Evolutionary conservation across 345 rosid species (phyloP).

Genomic region (Brassica nigra): DNA sequence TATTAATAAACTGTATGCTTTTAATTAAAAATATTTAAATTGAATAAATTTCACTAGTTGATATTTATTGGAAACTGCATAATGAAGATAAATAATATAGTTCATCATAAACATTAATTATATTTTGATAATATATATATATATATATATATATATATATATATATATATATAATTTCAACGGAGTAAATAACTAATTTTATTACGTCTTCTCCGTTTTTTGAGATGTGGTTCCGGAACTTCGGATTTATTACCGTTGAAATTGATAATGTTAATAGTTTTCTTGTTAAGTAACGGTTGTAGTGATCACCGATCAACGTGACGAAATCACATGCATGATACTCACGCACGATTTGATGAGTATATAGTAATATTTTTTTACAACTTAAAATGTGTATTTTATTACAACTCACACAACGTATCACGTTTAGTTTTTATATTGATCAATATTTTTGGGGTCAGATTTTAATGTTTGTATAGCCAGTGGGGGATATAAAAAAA

Average conservation of each 20-base stretch:
- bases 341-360: neutral
- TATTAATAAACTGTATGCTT: too few species aligned
- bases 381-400: neutral
- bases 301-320: constrained; percentile 27
- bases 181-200: neutral
- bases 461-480: neutral
- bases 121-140: too few species aligned
- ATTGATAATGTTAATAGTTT: neutral
- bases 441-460: neutral
- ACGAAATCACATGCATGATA: constrained; percentile 34
- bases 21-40: too few species aligned
- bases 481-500: too few species aligned
- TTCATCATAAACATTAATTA: too few species aligned
- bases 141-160: too few species aligned
- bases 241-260: constrained; percentile 11
- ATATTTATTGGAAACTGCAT: too few species aligned
- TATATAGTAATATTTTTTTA: neutral
- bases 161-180: too few species aligned
- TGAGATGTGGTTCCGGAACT: neutral
- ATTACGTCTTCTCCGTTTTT: neutral
- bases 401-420: neutral
- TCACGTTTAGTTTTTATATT: constrained; percentile 1
- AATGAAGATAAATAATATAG: too few species aligned
- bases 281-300: constrained; percentile 5
- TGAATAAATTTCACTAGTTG: too few species aligned